Percentiles rank a stretch among this genome's conserved stretches.
phyloP scores from a whole-genome alignment of 2,329 filamentous ascomycete species.

The Aspergillus sp. region DNA sequence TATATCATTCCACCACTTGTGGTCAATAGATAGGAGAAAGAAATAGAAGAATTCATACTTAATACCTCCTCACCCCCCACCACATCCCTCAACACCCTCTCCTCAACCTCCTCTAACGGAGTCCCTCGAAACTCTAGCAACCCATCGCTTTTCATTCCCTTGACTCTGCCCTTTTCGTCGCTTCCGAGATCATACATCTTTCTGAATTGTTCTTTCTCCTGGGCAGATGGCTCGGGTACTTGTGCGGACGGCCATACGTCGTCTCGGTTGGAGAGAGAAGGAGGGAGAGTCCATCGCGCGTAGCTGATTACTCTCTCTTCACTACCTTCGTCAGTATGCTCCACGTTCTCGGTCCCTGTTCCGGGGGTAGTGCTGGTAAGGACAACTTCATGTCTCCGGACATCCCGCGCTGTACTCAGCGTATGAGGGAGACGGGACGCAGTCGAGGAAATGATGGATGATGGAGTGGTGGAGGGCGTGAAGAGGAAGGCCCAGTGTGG shows the following conservation, averaged over 20 bases:
- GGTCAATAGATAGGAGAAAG: background rate
- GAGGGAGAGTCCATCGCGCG: background rate
- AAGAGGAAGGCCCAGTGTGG: slow-evolving; percentile 6
- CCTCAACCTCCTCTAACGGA: background rate
- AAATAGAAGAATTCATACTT: background rate
- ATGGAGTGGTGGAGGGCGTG: background rate
- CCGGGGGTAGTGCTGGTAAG: too few species aligned
- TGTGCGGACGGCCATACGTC: background rate
- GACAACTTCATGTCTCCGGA: background rate
- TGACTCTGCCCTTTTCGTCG: background rate
- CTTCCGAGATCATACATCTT: background rate
- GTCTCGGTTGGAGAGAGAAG: background rate
- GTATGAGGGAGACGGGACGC: background rate
- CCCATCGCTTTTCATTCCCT: background rate
- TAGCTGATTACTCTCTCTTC: background rate
- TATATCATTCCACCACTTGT: too few species aligned
- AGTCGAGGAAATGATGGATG: background rate
- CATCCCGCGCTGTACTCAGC: background rate
- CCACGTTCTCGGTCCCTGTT: fast-evolving
- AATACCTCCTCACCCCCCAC: background rate
- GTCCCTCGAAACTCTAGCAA: background rate
- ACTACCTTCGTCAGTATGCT: background rate
- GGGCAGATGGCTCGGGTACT: background rate
- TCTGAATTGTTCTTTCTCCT: background rate
- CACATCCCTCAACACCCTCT: background rate